phyloP scores from a whole-genome alignment of 495 filamentous ascomycete genomes.

The Penicillium turbatum region DNA sequence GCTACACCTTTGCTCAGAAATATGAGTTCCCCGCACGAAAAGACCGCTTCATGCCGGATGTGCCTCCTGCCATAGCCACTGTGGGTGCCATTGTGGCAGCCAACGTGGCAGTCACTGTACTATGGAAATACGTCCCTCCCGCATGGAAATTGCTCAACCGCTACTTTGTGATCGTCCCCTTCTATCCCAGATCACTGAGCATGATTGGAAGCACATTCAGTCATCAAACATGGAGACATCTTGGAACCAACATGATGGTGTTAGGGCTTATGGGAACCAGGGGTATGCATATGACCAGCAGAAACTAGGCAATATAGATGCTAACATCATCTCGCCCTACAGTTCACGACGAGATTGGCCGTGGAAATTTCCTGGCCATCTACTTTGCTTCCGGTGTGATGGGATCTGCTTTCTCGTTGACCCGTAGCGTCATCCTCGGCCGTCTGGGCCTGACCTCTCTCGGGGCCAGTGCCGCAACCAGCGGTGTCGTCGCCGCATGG shows the following conservation, averaged over 20 bases:
- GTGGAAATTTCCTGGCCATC: slow-evolving; percentile 76
- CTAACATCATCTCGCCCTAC: slow-evolving; percentile 2
- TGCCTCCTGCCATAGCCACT: slow-evolving; percentile 78
- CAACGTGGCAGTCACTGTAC: slow-evolving; percentile 57
- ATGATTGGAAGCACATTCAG: slow-evolving; percentile 73
- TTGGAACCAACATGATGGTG: slow-evolving; percentile 64
- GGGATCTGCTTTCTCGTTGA: slow-evolving; percentile 60
- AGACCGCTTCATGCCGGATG: slow-evolving; percentile 63
- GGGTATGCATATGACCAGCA: slow-evolving; percentile 36
- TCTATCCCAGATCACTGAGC: slow-evolving; percentile 59
- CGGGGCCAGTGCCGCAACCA: slow-evolving; percentile 71
- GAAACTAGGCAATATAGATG: not conserved
- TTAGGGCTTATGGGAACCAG: slow-evolving; percentile 56
- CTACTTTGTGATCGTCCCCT: slow-evolving; percentile 70
- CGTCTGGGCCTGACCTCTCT: slow-evolving; percentile 51
- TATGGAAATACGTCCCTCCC: slow-evolving; percentile 63
- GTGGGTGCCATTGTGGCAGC: slow-evolving; percentile 58
- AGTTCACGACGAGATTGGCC: slow-evolving; percentile 84
- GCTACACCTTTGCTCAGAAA: slow-evolving; percentile 50
- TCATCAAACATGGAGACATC: slow-evolving; percentile 65
- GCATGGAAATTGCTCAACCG: slow-evolving; percentile 71
- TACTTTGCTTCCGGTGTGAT: slow-evolving; percentile 66
- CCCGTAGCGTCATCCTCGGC: slow-evolving; percentile 50
- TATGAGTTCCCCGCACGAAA: slow-evolving; percentile 59
- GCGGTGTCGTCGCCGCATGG: slow-evolving; percentile 63